Conservation (phyloP, 164 flowering plant genomes). For the Vitis cinerea region DNA sequence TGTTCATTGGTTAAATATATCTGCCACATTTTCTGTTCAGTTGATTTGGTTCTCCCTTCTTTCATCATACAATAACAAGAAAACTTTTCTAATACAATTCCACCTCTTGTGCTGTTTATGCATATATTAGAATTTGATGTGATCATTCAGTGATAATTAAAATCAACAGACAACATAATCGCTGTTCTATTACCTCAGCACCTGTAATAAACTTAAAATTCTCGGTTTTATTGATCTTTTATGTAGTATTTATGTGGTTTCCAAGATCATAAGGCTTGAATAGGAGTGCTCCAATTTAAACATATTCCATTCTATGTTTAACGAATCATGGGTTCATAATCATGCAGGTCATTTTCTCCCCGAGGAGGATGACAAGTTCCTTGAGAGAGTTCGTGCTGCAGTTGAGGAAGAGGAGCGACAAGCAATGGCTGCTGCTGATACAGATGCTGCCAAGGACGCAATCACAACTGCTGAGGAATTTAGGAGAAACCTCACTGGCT, state of each 20-base stretch:
- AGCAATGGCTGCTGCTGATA: constrained; percentile 72
- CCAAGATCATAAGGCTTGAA: too few species aligned
- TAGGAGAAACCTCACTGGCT: constrained; percentile 39
- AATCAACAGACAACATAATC: too few species aligned
- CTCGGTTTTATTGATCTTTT: too few species aligned
- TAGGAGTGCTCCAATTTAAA: too few species aligned
- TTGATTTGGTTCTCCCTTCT: too few species aligned
- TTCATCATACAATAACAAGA: too few species aligned
- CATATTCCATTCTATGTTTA: too few species aligned
- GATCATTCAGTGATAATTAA: too few species aligned
- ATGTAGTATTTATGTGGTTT: too few species aligned
- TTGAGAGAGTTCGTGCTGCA: constrained; percentile 87
- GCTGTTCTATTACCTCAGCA: too few species aligned
- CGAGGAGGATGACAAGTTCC: constrained; percentile 95
- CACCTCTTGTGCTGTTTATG: neutral
- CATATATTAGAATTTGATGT: neutral
- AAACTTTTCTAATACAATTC: neutral
- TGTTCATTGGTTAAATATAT: neutral
- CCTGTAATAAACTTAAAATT: too few species aligned
- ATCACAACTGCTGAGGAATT: constrained; percentile 83
- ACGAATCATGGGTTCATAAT: neutral
- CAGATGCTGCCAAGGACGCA: constrained; percentile 85
- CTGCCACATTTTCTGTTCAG: too few species aligned
- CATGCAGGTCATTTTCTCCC: constrained; percentile 92
- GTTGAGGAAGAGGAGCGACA: constrained; percentile 98